Evolutionary conservation across 2,329 filamentous ascomycete genomes (phyloP).

Genomic region (Diatrype stigma): DNA sequence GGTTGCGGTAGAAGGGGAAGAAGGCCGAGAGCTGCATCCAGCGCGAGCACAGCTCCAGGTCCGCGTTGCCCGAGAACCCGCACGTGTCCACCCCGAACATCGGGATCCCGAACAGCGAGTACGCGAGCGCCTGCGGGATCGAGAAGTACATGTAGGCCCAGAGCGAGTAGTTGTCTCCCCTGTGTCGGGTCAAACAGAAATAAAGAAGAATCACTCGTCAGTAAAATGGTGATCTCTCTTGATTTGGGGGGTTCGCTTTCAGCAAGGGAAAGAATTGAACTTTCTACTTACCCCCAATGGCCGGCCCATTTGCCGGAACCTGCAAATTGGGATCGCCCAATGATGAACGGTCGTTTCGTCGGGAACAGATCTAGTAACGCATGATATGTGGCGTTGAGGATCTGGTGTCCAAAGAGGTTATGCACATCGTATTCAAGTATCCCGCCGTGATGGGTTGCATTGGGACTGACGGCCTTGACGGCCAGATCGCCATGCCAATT

Average conservation of each 20-base stretch:
- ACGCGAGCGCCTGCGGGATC: constrained; percentile 73
- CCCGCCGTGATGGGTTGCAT: constrained; percentile 72
- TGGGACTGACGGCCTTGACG: constrained; percentile 69
- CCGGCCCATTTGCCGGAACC: constrained; percentile 72
- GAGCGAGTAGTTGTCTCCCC: constrained; percentile 67
- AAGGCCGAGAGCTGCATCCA: constrained; percentile 73
- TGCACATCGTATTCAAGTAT: constrained; percentile 77
- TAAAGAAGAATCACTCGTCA: too few relatives aligned
- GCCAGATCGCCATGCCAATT: constrained; percentile 69
- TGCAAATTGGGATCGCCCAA: constrained; percentile 76
- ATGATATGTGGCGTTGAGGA: constrained; percentile 72
- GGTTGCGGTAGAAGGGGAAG: constrained; percentile 76
- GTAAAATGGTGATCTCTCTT: too few relatives aligned
- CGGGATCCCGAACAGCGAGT: constrained; percentile 69
- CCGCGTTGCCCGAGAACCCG: constrained; percentile 64
- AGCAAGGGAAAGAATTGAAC: too few relatives aligned
- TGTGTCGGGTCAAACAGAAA: constrained; percentile 1
- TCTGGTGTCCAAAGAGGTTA: constrained; percentile 72
- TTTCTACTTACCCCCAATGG: constrained; percentile 60
- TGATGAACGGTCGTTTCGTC: constrained; percentile 74
- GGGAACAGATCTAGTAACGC: constrained; percentile 62
- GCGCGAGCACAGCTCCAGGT: constrained; percentile 66
- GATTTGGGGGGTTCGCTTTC: too few relatives aligned
- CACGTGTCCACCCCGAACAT: constrained; percentile 72
- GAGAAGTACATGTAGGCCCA: constrained; percentile 73